These are phyloP conservation scores for Kalmanozyma brasiliensis DNA, from an alignment of 1,284 basidiomycete genomes.

Conservation along the genomic window DNA sequence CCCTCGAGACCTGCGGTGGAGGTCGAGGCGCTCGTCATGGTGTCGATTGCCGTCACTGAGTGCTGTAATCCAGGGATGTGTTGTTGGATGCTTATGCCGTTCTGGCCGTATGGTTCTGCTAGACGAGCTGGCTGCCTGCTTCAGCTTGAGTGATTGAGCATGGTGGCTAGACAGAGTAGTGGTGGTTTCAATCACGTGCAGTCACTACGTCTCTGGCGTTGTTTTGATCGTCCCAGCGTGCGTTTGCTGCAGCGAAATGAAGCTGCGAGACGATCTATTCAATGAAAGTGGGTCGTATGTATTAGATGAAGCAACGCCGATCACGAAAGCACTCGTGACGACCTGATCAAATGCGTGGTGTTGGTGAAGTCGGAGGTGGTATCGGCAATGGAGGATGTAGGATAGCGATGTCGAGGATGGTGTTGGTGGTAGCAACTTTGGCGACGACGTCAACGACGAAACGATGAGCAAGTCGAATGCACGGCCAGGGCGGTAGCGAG, in stretches of 20 bases:
- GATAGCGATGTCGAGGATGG: background rate
- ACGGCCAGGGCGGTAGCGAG: background rate
- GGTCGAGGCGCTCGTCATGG: conserved; percentile 27
- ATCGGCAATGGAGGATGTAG: no score
- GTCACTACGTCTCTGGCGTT: no score
- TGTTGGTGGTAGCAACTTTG: background rate
- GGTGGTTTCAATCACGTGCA: conserved; percentile 3
- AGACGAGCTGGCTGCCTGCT: conserved; percentile 5
- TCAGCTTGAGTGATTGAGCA: conserved; percentile 4
- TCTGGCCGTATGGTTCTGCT: background rate
- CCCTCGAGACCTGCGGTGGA: conserved; percentile 12
- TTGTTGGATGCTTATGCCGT: conserved; percentile 2
- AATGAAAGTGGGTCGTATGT: conserved; percentile 3
- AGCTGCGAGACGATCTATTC: background rate
- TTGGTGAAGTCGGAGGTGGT: no score
- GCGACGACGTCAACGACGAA: background rate
- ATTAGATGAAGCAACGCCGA: no score
- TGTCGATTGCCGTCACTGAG: background rate
- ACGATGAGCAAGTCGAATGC: background rate
- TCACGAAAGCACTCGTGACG: no score
- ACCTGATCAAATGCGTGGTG: no score
- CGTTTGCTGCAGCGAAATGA: conserved; percentile 2
- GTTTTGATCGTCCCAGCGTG: background rate
- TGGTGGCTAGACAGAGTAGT: background rate
- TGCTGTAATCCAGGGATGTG: background rate